A percentile compares a stretch with the other conserved stretches of the same genome.
Conservation (phyloP, 2,329 filamentous ascomycete species). For the Alternaria triticimaculans region DNA sequence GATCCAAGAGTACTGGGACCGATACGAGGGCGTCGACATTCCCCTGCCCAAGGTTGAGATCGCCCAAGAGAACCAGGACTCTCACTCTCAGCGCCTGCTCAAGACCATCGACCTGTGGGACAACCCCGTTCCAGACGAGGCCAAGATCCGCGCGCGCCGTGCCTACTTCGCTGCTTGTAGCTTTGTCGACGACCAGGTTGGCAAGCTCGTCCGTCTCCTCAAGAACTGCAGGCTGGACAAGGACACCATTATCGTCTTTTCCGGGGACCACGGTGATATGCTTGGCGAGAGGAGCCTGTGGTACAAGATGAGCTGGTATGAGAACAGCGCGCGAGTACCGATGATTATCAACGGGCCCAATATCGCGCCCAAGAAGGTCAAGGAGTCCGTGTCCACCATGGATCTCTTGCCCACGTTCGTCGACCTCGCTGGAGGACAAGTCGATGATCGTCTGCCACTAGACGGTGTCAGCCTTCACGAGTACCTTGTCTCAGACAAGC, state of each 20-base stretch:
- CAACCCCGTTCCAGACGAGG: constrained; percentile 81
- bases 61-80: constrained; percentile 80
- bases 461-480: constrained; percentile 75
- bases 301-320: constrained; percentile 99
- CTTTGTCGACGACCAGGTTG: constrained; percentile 93
- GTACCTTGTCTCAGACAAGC: constrained; percentile 49
- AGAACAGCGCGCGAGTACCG: constrained; percentile 87
- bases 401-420: constrained; percentile 90
- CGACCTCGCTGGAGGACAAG: constrained; percentile 76
- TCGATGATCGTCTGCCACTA: constrained; percentile 76
- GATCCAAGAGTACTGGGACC: constrained; percentile 89
- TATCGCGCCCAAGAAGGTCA: constrained; percentile 77
- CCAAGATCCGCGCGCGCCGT: constrained; percentile 82
- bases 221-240: constrained; percentile 81
- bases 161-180: constrained; percentile 94
- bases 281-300: constrained; percentile 88
- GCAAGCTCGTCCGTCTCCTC: constrained; percentile 77
- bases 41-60: constrained; percentile 79
- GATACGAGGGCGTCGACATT: constrained; percentile 89
- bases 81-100: constrained; percentile 85
- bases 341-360: constrained; percentile 82
- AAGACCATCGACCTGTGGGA: constrained; percentile 88
- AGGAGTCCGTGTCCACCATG: constrained; percentile 86
- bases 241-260: constrained; percentile 90
- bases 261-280: constrained; percentile 95